Conservation (phyloP, 164 flowering plant species). For the Protea cynaroides region DNA sequence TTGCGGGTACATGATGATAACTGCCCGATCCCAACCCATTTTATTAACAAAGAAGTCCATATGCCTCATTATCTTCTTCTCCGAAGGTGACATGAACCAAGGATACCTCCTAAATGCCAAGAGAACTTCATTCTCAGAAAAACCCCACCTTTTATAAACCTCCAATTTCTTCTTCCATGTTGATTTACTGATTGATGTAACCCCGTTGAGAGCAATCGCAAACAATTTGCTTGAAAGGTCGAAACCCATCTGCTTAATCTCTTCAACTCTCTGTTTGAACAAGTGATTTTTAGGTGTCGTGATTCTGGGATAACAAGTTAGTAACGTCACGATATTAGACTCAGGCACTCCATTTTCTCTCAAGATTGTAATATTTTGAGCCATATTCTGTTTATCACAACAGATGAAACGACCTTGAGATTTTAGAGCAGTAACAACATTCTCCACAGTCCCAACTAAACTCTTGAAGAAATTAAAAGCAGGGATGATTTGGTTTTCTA, state of each 20-base stretch:
- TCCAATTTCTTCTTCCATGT: neutral
- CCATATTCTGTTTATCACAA: neutral
- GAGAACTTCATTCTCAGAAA: neutral
- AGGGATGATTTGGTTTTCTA: neutral
- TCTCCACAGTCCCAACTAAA: conserved; percentile 2
- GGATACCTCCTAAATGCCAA: neutral
- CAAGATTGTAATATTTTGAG: neutral
- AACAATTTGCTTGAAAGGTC: neutral
- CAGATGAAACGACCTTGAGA: neutral
- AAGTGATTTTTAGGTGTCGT: neutral
- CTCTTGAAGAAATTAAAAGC: conserved; percentile 5
- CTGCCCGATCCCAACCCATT: neutral
- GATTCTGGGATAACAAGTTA: neutral
- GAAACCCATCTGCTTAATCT: neutral
- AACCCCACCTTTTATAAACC: neutral
- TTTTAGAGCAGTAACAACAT: neutral
- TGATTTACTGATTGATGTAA: neutral
- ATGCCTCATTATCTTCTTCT: neutral
- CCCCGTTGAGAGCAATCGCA: neutral
- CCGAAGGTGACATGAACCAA: neutral
- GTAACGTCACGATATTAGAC: neutral
- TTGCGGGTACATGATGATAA: neutral
- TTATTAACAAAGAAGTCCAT: neutral
- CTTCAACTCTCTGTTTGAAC: neutral
- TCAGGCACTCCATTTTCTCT: neutral